Percentiles rank a stretch among this genome's conserved stretches.
phyloP scores from a whole-genome alignment of 345 rosid genomes.

The Hibiscus syriacus region DNA sequence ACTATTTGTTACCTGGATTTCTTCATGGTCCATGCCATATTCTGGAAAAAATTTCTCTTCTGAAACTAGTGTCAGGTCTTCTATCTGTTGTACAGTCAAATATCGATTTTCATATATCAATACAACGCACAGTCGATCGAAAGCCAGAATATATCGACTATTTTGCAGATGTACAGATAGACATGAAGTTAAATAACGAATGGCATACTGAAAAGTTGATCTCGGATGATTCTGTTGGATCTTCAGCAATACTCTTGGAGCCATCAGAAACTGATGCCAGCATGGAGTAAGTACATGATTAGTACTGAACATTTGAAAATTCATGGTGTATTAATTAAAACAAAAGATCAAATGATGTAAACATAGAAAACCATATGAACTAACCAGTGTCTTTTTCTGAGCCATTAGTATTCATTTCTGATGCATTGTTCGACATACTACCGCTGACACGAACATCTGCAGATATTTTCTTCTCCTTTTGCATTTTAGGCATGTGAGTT shows the following conservation, averaged over 20 bases:
- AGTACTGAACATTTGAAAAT: too few species aligned
- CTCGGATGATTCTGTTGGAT: conserved; percentile 39
- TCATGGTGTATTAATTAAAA: not conserved
- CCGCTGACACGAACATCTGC: conserved; percentile 17
- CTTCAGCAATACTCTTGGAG: conserved; percentile 20
- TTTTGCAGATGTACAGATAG: not conserved
- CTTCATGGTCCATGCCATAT: too few species aligned
- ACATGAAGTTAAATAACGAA: not conserved
- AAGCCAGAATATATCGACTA: too few species aligned
- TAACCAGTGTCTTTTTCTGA: conserved; percentile 40
- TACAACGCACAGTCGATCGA: too few species aligned
- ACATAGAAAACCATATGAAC: conserved; percentile 9
- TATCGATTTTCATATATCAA: not conserved
- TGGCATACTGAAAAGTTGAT: conserved; percentile 37
- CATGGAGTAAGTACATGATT: too few species aligned
- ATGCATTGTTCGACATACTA: conserved; percentile 16
- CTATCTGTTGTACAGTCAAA: conserved; percentile 31
- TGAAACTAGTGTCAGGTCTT: too few species aligned
- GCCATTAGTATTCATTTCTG: conserved; percentile 29
- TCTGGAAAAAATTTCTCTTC: too few species aligned
- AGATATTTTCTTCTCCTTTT: conserved; percentile 12
- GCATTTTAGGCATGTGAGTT: conserved; percentile 13
- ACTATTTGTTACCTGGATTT: conserved; percentile 16
- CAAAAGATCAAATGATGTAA: not conserved
- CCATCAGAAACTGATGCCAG: too few species aligned